phyloP scores from a whole-genome alignment of 169 alveolate species.

The Plasmodium falciparum region DNA sequence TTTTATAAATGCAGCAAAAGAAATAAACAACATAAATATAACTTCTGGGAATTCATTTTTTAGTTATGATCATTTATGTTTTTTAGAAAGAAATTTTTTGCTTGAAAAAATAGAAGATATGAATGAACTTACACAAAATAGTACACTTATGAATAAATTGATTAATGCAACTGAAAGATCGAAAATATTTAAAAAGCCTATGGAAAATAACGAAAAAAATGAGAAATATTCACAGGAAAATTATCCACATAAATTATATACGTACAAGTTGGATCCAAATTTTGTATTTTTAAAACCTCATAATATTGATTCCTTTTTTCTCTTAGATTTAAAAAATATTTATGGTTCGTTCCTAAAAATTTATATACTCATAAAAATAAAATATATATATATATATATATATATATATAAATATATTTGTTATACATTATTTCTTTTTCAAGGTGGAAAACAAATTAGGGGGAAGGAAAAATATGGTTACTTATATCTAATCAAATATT shows the following conservation, averaged over 20 bases:
- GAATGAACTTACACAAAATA: slow-evolving; percentile 19
- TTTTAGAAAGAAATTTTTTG: slow-evolving; percentile 40
- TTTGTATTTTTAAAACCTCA: slow-evolving; percentile 20
- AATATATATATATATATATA: neutral
- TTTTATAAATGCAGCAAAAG: slow-evolving; percentile 33
- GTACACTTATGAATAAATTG: slow-evolving; percentile 22
- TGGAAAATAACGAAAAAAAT: neutral
- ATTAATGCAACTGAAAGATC: neutral
- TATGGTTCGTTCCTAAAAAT: slow-evolving; percentile 10
- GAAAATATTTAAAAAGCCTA: too few relatives aligned
- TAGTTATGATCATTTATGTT: slow-evolving; percentile 18
- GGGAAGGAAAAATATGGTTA: slow-evolving; percentile 38
- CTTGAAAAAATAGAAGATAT: slow-evolving; percentile 50
- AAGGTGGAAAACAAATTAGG: slow-evolving; percentile 7
- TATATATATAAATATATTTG: neutral
- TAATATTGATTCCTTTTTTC: slow-evolving; percentile 25
- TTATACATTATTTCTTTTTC: neutral
- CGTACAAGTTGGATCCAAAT: neutral
- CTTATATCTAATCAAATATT: slow-evolving; percentile 14
- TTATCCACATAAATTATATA: neutral
- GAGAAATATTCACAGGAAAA: neutral
- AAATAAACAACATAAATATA: slow-evolving; percentile 8
- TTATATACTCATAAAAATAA: neutral
- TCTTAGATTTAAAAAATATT: slow-evolving; percentile 13
- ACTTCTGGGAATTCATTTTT: slow-evolving; percentile 44